Conservation (phyloP, 352 stramenopile species). For the Saprolegnia parasitica region DNA sequence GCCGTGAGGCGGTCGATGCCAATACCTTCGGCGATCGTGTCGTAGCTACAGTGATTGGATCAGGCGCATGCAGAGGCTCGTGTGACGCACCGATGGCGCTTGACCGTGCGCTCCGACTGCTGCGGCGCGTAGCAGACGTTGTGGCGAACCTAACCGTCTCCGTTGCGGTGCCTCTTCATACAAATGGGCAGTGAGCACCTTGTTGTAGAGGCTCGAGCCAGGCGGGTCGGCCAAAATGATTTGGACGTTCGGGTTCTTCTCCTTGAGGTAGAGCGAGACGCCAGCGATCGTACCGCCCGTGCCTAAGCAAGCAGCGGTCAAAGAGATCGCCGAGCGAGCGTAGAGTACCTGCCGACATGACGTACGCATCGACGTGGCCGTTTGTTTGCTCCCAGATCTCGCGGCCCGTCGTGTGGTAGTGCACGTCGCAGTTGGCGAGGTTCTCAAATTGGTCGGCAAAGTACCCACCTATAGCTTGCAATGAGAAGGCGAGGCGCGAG, state of each 20-base stretch:
- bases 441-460: slow-evolving; percentile 99
- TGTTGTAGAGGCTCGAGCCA: slow-evolving; percentile 96
- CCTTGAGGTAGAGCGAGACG: slow-evolving; percentile 91
- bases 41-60: slow-evolving; percentile 71
- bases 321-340: neutral
- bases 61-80: neutral
- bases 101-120: slow-evolving; percentile 90
- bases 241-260: slow-evolving; percentile 74
- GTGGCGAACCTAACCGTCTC: slow-evolving; percentile 56
- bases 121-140: slow-evolving; percentile 95
- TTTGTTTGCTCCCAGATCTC: slow-evolving; percentile 94
- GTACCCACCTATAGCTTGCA: slow-evolving; percentile 59
- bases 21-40: slow-evolving; percentile 97
- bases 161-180: neutral
- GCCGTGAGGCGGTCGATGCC: slow-evolving; percentile 95
- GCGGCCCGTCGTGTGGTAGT: slow-evolving; percentile 92
- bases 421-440: slow-evolving; percentile 91
- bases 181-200: slow-evolving; percentile 37
- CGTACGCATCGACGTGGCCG: slow-evolving; percentile 93
- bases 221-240: slow-evolving; percentile 96
- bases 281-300: slow-evolving; percentile 97
- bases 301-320: slow-evolving; percentile 33
- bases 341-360: slow-evolving; percentile 92
- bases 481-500: slow-evolving; percentile 27
- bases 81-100: slow-evolving; percentile 71